Conservation (phyloP, 768 basidiomycete species). For the Lactarius hatsudake region DNA sequence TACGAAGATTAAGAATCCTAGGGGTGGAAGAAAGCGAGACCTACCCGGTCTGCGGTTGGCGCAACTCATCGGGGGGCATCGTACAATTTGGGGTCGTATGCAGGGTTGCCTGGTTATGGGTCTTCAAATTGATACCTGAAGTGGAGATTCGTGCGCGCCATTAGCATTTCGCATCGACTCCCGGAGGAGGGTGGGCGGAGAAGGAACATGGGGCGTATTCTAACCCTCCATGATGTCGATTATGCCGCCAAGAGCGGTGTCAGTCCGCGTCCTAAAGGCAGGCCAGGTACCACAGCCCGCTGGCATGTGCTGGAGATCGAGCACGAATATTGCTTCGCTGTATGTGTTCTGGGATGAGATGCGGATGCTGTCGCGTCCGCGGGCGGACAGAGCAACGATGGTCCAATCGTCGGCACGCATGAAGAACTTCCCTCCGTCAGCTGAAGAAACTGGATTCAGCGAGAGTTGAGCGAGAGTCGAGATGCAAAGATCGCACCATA, state of each 20-base stretch:
- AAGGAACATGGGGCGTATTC: too few relatives aligned
- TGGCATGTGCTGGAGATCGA: constrained; percentile 60
- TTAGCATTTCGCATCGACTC: background rate
- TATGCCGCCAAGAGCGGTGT: constrained; percentile 41
- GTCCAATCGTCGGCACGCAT: constrained; percentile 54
- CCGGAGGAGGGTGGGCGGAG: background rate
- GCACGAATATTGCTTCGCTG: constrained; percentile 45
- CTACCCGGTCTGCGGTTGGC: background rate
- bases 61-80: constrained; percentile 35
- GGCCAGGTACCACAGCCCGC: constrained; percentile 59
- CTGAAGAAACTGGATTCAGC: constrained; percentile 29
- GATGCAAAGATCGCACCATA: constrained; percentile 38
- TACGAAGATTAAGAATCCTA: background rate
- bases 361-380: constrained; percentile 58
- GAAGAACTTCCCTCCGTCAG: constrained; percentile 43
- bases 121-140: constrained; percentile 46
- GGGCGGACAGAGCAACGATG: constrained; percentile 37
- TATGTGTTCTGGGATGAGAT: constrained; percentile 48
- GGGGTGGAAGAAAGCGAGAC: background rate
- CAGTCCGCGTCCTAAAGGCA: constrained; percentile 56
- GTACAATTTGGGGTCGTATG: constrained; percentile 52
- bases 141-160: background rate
- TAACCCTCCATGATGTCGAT: constrained; percentile 62
- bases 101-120: constrained; percentile 49
- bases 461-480: background rate